Evolutionary conservation across 75 land plant genomes (phyloP), one percentile per base, ranked within the genome.

Genomic region (Cryptomeria japonica): DNA sequence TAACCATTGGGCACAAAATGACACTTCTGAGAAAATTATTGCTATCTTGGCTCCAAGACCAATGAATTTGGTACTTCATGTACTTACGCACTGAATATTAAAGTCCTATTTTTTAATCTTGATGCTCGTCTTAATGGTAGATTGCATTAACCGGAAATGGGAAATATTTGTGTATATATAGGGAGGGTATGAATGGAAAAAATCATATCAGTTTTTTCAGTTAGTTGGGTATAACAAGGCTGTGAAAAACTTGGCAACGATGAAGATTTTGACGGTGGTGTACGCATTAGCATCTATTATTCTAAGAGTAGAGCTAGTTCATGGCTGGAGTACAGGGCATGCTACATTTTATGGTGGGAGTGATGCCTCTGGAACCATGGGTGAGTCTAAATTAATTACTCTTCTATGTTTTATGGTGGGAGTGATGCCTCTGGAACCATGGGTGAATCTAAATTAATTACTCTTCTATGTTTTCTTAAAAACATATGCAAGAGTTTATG

Each of bases 291-390:
- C 25, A 22, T 80, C 28, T 18, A 39, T 39, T 38, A 39, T 38
- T 38, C 0, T 41, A 39, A 34, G 9, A 78, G 13, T 5, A 39
- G 80, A 3, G 18, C 22, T 78, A 78, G 80, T 16, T 31, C 8
- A 16, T 39, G 42, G 25, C 1, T 78, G 44, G 44, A 37, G 1
- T 78, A 42, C 80, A 78, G 80, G 41, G 16, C 80, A 78, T 78
- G 80, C 80, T 78, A 78, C 80, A 78, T 78, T 78, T 38, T 78
- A 78, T 37, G 80, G 80, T 18, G 83, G 83, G 10, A 39, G 42
- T 36, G 83, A 80, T 80, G 83, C 83, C 44, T 80, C 83, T 80
- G 83, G 83, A 39, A 80, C 83, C 6, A 80, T 80, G 83, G 83
- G 83, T 80, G 31, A 36, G 79, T 51, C 13, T 51, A 15, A 13